Evolutionary conservation across 495 filamentous ascomycete genomes (phyloP), one percentile per base, ranked within the genome.

Genomic region (Darksidea phi): DNA sequence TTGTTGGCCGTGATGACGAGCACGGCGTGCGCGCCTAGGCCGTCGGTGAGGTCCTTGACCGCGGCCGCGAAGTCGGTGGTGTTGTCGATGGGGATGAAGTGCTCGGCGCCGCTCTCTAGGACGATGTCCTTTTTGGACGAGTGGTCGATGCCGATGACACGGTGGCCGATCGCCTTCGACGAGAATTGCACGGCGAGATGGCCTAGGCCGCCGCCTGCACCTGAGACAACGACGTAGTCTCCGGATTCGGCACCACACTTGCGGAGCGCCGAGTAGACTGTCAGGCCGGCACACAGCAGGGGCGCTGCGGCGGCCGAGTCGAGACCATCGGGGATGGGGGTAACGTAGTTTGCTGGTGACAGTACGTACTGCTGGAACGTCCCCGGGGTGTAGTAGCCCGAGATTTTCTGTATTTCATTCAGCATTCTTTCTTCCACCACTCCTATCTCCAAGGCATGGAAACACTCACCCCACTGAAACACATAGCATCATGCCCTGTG

Each of bases 361-460:
- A 87, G 57, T n/a, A 80, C 79, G 66, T 88, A 90, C 71, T 88
- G 83, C 70, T 88, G 86, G 72, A 90, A 89, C 23, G 86, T 90
- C 32, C 86, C 86, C 0, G 85, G 85, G 25, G 76, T 75, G 61
- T 80, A 80, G 71, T 80, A 82, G 21, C 79, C 68, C 8, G 62
- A 67, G 15, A 71, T 48, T 65, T 69, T 71, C 58, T 67, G 47
- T 12, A n/a, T 41, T 17, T n/a, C 36, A 46, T 8, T 17, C 11
- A 20, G 23, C 34, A 2, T 5, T 8, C 12, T 1, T 24, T 46
- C 17, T 48, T 49, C 12, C 23, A 43, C 18, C 46, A 3, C 36
- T 24, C 5, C 7, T 13, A n/a, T 23, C 46, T 49, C 41, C 48
- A 28, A 42, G 18, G 12, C 17, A 45, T 55, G 20, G 34, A 11